Base-by-base conservation (phyloP, 768 basidiomycete genomes). In the Holtermanniella nyarrowii region DNA sequence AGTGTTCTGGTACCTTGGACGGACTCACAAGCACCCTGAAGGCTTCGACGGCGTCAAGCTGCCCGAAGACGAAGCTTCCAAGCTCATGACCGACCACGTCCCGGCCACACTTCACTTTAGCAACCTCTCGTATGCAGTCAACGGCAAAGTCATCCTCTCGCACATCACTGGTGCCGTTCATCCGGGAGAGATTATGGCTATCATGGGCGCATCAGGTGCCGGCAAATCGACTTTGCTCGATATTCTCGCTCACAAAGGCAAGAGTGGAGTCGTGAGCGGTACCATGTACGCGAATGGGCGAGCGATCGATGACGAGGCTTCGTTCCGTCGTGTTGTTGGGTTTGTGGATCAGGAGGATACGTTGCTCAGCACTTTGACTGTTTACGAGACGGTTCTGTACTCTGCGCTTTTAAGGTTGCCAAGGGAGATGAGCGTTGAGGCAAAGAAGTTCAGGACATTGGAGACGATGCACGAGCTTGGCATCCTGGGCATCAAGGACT, bases 271-370 rank as follows among this genome's bases (percentile, higher is more conserved):
- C 1, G 85, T 91, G 5, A 68, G 72, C 27, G 91, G 91, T 2
- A 77, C 77, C 24, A 84, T 83, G 31, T 78, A 88, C 18, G 82
- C 96, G 47, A 97, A 97, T 63, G 91, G 93, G 0, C 77, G 87
- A 2, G 77, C 78, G 53, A 83, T 93, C 22, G 65, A 62, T 10
- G 75, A 76, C 42, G 77, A 87, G 68, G 72, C 76, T 22, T 80
- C 85, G 66, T 95, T 88, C 76, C 83, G 82, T 68, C 80, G 82
- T 27, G 84, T 96, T 4, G 82, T 85, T 57, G 95, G 95, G 25
- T 99, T 86, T 59, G 95, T 99, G 42, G 93, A 99, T 67, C 95
- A 99, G 72, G 95, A 97, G 71, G 95, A 99, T 70, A 95, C 89
- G 10, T 73, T 99, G 57, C 93, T 99, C 86, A 81, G 84, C 65